phyloP scores from a whole-genome alignment of 2,329 filamentous ascomycete genomes.

The Aureobasidium lini region DNA sequence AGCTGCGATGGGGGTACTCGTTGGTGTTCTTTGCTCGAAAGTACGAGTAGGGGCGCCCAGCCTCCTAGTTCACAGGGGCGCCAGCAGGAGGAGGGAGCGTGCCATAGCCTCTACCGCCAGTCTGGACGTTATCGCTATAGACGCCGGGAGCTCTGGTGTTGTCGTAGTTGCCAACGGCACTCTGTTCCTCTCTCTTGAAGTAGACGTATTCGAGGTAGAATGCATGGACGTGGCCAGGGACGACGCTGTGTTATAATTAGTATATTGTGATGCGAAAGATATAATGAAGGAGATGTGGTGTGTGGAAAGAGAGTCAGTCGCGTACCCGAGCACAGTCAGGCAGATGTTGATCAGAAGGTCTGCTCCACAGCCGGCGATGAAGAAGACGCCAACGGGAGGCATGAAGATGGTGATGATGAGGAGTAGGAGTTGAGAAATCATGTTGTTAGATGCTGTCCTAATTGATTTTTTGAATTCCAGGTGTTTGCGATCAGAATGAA shows the following conservation, averaged over 20 bases:
- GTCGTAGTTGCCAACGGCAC: slow-evolving; percentile 48
- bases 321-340: slow-evolving; percentile 38
- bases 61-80: slow-evolving; percentile 37
- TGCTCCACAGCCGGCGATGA: slow-evolving; percentile 42
- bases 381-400: slow-evolving; percentile 42
- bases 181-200: slow-evolving; percentile 63
- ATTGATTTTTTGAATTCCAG: neutral
- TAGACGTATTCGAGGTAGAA: slow-evolving; percentile 81
- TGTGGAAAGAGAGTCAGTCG: neutral
- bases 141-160: slow-evolving; percentile 57
- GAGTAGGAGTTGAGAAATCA: slow-evolving; percentile 33
- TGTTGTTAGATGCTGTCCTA: slow-evolving; percentile 10
- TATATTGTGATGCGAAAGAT: too few relatives aligned
- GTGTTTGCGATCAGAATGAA: too few relatives aligned
- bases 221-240: slow-evolving; percentile 67
- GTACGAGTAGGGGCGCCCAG: neutral
- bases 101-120: slow-evolving; percentile 44
- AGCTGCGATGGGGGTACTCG: too few relatives aligned
- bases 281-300: too few relatives aligned
- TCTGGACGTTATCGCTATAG: slow-evolving; percentile 66
- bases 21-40: too few relatives aligned
- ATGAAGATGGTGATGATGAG: slow-evolving; percentile 41
- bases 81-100: slow-evolving; percentile 26
- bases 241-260: slow-evolving; percentile 33
- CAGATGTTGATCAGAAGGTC: slow-evolving; percentile 43